Evolutionary conservation across 169 alveolate genomes (phyloP), one percentile per base, ranked within the genome.

Genomic region (Cryptosporidium tyzzeri): DNA sequence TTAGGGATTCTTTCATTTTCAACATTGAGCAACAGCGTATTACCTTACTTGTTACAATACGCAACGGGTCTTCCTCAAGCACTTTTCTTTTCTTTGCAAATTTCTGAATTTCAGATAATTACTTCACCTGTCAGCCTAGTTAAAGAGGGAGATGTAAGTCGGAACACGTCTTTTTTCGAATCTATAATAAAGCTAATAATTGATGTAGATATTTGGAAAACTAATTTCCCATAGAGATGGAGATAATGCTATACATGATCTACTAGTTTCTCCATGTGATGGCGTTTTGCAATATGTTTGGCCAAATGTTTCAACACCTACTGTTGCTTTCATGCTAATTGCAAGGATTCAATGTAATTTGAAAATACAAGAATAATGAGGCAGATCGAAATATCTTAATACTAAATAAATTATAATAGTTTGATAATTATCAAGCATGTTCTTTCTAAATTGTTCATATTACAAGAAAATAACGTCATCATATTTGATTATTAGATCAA

Each of bases 211-310:
- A 26, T 80, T 80, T 80, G 89, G 69, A 29, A 59, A 41, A 44
- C 12, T 80, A 21, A 44, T 16, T 41, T 65, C 75, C 3, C 23
- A 3, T 39, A 26, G n/a, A 29, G 44, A 21, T 41, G 62, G 51
- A 9, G 37, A 41, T 1, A 44, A 80, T n/a, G 7, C 18, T 23
- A 18, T 29, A 9, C 9, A n/a, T n/a, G 69, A 80, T 14, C 18
- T 80, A 62, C 44, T 80, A n/a, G 26, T 44, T 44, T 80, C 89
- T 65, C 75, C 75, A 39, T 80, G 89, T 45, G 41, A 80, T 21
- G 89, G 89, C 5, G 89, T 80, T 21, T 41, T 80, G 23, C 89
- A 80, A 50, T 80, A 80, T 67, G 68, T 80, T 26, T 80, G 89
- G 89, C 89, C 89, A 2, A 80, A 80, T 41, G 51, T 80, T 37